Evolutionary conservation across 129 eudicot genomes (phyloP), one percentile per base, ranked within the genome.

Genomic region (Pittosporum tobira): DNA sequence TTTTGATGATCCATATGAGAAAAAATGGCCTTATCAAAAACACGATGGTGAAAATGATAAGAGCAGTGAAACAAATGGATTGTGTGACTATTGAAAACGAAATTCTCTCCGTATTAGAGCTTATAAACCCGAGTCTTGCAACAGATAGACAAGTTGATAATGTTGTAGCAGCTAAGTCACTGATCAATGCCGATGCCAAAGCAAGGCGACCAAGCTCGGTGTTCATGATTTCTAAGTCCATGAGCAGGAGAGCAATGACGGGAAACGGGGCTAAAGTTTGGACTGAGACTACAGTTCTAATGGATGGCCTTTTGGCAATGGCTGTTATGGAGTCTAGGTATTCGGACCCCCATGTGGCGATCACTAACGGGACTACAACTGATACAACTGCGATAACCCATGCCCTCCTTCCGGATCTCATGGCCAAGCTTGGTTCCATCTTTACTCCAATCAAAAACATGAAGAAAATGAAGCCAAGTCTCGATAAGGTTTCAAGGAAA

Each of bases 161-260:
- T 12, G 62, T 16, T 21, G 62, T 47, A 59, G 68, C 37, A 2
- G 61, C 13, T 1, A 75, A 45, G 58, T 75, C 75, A 46, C 72
- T 43, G 11, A 75, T 75, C 40, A 75, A 63, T 0, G 76, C 61
- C 3, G 76, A 49, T 15, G 81, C 55, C 51, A 75, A 18, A 7
- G 81, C 72, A 25, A 75, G 76, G 15, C 75, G 72, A 27, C 81
- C 81, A 2, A 75, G 81, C 69, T 75, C 81, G 7, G 76, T 19
- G 61, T 75, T 75, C 55, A 70, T 65, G 36, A 75, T 69, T 48
- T 70, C 66, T 28, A 75, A 71, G 67, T 75, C 76, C 21, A 70
- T 66, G 15, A 75, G 76, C 52, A 75, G 38, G 13, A 67, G 48
- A 42, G 75, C 72, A 10, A 70, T 36, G 10, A 75, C 81, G 0